Evolutionary conservation across 192 early-diverging fungal genomes (phyloP), one percentile per base, ranked within the genome.

Genomic region (Coemansia sp.): DNA sequence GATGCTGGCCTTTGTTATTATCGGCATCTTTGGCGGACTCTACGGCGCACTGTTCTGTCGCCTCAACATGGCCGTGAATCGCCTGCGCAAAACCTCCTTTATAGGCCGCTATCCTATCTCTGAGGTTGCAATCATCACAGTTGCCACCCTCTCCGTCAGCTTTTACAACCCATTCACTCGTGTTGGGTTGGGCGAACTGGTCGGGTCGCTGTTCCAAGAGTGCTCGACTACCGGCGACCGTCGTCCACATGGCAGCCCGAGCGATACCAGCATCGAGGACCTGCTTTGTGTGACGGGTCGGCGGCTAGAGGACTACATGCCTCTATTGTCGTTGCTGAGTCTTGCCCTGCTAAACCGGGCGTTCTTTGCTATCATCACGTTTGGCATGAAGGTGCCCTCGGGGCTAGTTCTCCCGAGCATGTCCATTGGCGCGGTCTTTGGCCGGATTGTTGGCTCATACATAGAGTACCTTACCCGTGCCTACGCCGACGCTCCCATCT

Each of bases 201-300:
- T 96, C 3, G 89, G 90, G 13, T 88, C 87, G 62, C 84, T 99
- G 48, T 98, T 99, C 73, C 87, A 89, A 28, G 96, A 97, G 65
- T 99, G 96, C 57, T 85, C 85, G 10, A 68, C 85, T 14, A 62
- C 25, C 7, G 61, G 37, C 56, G 48, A 45, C 34, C 52, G 48
- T 26, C 45, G 53, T 36, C 64, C 57, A 12, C 43, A 64, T 33
- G 34, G 47, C 38, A 72, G 82, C 61, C 66, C 72, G 34, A 57
- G 52, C 21, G 84, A 79, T 23, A 77, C 76, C 20, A 81, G 86
- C 14, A 57, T 75, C 39, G 88, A 91, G 61, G 80, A 85, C 61
- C 86, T 89, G 7, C 76, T 93, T 14, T 93, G 91, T 63, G 69
- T 84, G 59, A 76, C 68, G 20, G 83, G 59, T 64, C 71, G 12